Percentiles rank a stretch among this genome's conserved stretches.
Evolutionary conservation across 257 asterid species (phyloP).

Genomic region (Cordia subcordata): DNA sequence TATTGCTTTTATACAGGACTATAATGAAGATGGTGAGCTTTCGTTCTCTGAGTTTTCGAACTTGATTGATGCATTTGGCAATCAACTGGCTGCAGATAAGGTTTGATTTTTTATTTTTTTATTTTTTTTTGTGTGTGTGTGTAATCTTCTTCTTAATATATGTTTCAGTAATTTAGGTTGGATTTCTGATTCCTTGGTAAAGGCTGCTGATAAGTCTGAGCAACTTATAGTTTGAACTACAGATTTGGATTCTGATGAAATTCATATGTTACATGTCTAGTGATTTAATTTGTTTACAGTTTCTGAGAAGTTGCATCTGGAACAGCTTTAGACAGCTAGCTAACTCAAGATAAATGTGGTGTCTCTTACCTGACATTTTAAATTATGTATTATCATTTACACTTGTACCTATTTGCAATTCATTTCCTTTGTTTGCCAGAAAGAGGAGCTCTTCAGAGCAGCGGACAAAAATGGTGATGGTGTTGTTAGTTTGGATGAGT

Average conservation of each 20-base stretch:
- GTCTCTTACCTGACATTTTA: too few relatives aligned
- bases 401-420: slow-evolving; percentile 15
- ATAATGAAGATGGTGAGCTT: slow-evolving; percentile 73
- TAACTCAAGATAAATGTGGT: too few relatives aligned
- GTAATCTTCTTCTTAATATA: background rate
- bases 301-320: too few relatives aligned
- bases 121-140: slow-evolving; percentile 13
- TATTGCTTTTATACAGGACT: slow-evolving; percentile 56
- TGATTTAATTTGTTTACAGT: too few relatives aligned
- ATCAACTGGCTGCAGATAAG: slow-evolving; percentile 83
- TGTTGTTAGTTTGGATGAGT: slow-evolving; percentile 88
- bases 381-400: too few relatives aligned
- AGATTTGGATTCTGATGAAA: background rate
- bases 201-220: background rate
- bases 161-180: background rate
- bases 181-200: too few relatives aligned
- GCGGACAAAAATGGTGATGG: slow-evolving; percentile 95
- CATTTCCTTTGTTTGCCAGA: slow-evolving; percentile 40
- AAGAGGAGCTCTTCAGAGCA: slow-evolving; percentile 88
- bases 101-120: slow-evolving; percentile 31
- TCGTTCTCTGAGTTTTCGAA: slow-evolving; percentile 73
- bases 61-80: slow-evolving; percentile 88
- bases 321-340: too few relatives aligned
- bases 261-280: too few relatives aligned
- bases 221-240: background rate